Conservation (phyloP, 306 rosid species). For the Pyrus communis region DNA sequence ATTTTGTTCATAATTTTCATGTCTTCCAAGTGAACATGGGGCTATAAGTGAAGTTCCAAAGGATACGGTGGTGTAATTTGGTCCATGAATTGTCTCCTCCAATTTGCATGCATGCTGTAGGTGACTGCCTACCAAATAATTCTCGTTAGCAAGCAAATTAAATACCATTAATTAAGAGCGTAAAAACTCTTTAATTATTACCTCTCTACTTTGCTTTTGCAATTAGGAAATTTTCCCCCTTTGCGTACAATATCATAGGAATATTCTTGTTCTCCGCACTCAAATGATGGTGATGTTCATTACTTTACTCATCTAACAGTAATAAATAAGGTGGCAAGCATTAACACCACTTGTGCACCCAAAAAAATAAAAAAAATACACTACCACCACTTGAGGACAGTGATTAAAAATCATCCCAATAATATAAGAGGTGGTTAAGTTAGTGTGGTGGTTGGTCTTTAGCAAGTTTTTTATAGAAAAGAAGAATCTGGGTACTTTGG, state of each 20-base stretch:
- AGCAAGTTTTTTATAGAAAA: too few species aligned
- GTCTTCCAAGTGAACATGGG: not conserved
- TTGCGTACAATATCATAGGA: too few species aligned
- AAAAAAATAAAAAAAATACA: too few species aligned
- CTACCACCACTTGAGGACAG: accelerated
- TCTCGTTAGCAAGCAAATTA: not conserved
- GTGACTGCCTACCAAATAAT: not conserved
- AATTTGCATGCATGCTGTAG: not conserved
- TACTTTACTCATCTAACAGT: too few species aligned
- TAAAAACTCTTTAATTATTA: not conserved
- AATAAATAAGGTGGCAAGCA: too few species aligned
- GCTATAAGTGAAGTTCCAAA: not conserved
- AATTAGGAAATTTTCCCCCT: not conserved
- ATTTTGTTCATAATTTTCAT: not conserved
- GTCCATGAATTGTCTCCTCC: not conserved
- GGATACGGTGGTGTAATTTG: not conserved
- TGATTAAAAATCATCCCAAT: too few species aligned
- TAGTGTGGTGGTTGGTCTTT: too few species aligned
- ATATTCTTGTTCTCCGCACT: too few species aligned
- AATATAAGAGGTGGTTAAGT: too few species aligned
- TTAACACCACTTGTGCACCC: too few species aligned
- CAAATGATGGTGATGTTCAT: too few species aligned
- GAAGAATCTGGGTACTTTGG: too few species aligned
- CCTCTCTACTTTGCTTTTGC: not conserved
- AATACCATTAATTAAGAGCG: not conserved